A percentile compares a stretch with the other conserved stretches of the same genome.
These are phyloP conservation scores for Arthrobotrys entomopaga DNA, from an alignment of 2,329 filamentous ascomycete species.

Conservation along the genomic window DNA sequence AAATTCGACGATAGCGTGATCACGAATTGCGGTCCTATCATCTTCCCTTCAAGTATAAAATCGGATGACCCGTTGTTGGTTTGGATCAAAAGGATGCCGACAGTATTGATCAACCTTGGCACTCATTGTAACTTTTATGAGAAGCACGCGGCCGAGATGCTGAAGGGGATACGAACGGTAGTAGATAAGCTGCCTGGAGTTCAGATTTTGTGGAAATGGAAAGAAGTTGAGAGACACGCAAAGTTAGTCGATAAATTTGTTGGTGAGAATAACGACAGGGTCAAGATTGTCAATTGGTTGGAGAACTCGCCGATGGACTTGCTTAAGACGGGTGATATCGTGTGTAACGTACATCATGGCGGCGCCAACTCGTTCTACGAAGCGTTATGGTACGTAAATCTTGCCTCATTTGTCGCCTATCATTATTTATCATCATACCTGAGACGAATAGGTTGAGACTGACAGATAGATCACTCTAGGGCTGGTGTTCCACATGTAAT, in stretches of 20 bases:
- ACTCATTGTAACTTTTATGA: constrained; percentile 53
- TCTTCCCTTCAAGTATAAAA: constrained; percentile 49
- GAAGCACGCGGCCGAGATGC: constrained; percentile 35
- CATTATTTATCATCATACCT: no score
- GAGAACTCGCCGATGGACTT: constrained; percentile 57
- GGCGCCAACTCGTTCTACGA: constrained; percentile 65
- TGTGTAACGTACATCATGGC: constrained; percentile 65
- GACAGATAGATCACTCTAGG: constrained; percentile 31
- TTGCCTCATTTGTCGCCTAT: background rate
- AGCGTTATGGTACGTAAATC: constrained; percentile 60
- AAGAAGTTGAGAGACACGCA: constrained; percentile 15
- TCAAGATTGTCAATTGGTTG: constrained; percentile 51
- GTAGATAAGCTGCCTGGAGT: constrained; percentile 42
- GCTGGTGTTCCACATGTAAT: constrained; percentile 57
- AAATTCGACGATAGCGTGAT: constrained; percentile 40
- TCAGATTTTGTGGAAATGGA: constrained; percentile 56
- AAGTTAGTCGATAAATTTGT: constrained; percentile 26
- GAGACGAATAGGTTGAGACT: background rate
- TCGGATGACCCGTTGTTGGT: constrained; percentile 38
- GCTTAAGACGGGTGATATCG: constrained; percentile 62
- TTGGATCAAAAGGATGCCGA: constrained; percentile 54
- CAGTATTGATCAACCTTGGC: constrained; percentile 56
- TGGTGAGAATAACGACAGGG: constrained; percentile 16
- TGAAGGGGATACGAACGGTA: constrained; percentile 41
- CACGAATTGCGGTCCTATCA: constrained; percentile 54